Evolutionary conservation across 768 basidiomycete genomes (phyloP).

Genomic region (Leccinum rimulosum): DNA sequence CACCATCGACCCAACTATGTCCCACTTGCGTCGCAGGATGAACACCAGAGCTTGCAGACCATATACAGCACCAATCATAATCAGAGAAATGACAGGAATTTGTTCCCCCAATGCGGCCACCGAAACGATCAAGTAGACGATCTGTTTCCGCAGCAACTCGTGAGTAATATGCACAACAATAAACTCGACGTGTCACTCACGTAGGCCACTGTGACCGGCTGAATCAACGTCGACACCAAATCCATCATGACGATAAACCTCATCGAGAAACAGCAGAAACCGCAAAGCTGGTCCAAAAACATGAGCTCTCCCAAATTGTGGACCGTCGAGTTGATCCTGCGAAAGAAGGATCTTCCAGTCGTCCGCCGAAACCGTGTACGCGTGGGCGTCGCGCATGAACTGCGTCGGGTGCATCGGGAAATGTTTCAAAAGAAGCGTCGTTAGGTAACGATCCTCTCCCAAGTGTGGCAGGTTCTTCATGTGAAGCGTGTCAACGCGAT

Average conservation of each 20-base stretch:
- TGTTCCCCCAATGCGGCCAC: slow-evolving; percentile 62
- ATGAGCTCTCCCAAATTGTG: slow-evolving; percentile 95
- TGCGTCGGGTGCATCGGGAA: slow-evolving; percentile 94
- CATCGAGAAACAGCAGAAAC: slow-evolving; percentile 99
- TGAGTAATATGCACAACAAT: slow-evolving; percentile 5
- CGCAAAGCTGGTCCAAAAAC: slow-evolving; percentile 87
- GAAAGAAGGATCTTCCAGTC: slow-evolving; percentile 93
- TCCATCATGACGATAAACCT: slow-evolving; percentile 98
- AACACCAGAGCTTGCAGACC: slow-evolving; percentile 93
- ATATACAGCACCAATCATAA: slow-evolving; percentile 94
- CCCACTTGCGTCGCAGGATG: slow-evolving; percentile 91
- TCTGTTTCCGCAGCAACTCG: slow-evolving; percentile 39
- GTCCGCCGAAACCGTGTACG: slow-evolving; percentile 92
- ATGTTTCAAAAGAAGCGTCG: slow-evolving; percentile 92
- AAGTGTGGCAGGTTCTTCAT: slow-evolving; percentile 98
- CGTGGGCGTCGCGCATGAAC: slow-evolving; percentile 92
- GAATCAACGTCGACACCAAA: slow-evolving; percentile 80
- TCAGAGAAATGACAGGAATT: slow-evolving; percentile 78
- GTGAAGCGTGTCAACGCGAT: slow-evolving; percentile 94
- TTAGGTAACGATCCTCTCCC: slow-evolving; percentile 98
- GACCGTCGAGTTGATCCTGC: slow-evolving; percentile 99
- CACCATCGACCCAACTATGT: slow-evolving; percentile 97
- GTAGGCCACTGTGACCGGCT: slow-evolving; percentile 86
- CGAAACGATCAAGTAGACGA: slow-evolving; percentile 84
- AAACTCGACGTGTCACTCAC: slow-evolving; percentile 46